Conservation (phyloP, 495 filamentous ascomycete genomes). For the Penicillium tannophilum region DNA sequence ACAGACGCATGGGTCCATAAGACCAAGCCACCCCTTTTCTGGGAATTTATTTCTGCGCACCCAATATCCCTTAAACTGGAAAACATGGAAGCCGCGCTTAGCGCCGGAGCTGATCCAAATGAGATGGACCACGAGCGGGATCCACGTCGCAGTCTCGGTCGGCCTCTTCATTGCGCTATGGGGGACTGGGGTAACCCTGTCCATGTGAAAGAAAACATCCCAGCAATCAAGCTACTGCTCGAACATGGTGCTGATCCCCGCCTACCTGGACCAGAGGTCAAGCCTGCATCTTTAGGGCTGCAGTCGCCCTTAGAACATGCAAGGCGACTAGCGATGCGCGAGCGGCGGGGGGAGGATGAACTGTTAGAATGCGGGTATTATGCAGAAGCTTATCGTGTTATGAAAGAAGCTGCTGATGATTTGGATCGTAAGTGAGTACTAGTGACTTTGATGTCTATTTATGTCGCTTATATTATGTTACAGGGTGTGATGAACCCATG, state of each 20-base stretch:
- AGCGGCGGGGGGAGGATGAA: not conserved
- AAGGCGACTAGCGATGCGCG: not conserved
- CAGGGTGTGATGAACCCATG: not conserved
- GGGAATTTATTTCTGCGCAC: not conserved
- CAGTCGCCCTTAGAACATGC: not conserved
- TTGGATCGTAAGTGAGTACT: not conserved
- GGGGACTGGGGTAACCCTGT: not conserved
- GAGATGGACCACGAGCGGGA: not conserved
- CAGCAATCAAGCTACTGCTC: not conserved
- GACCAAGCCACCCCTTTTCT: not conserved
- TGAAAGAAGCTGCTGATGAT: not conserved
- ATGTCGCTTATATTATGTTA: not conserved
- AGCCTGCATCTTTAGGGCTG: not conserved
- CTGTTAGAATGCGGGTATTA: not conserved
- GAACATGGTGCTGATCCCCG: not conserved
- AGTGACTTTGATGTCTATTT: not conserved
- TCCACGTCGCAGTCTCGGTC: not conserved
- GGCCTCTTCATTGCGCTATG: not conserved
- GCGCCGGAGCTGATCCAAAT: not conserved
- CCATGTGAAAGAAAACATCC: not conserved
- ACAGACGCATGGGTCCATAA: not conserved
- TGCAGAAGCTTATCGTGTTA: not conserved
- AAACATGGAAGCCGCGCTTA: not conserved
- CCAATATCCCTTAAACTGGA: not conserved
- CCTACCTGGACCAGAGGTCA: not conserved